Evolutionary conservation across 768 basidiomycete species (phyloP), one percentile per base, ranked within the genome.

Genomic region (Mrakia frigida): DNA sequence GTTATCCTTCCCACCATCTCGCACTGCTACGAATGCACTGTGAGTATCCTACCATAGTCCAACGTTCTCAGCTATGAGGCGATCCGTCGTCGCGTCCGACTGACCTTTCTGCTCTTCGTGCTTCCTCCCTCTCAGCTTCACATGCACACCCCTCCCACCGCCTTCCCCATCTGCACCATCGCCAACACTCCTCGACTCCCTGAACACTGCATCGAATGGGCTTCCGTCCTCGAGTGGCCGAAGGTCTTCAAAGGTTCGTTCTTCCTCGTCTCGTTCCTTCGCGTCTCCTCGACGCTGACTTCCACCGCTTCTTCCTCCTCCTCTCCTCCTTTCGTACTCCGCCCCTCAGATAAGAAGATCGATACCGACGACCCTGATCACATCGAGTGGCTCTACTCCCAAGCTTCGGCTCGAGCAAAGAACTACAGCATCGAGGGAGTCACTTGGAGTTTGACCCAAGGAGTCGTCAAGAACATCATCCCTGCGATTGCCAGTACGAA

Each of bases 131-230:
- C 6, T 21, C 70, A 84, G 83, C 81, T 99, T 68, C 94, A 98
- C 82, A 98, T 98, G 92, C 88, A 98, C 72, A 98, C 97, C 84
- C 98, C 98, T 79, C 95, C 91, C 0, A 97, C 94, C 56, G 91
- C 91, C 18, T 99, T 95, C 83, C 97, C 97, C 2, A 98, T 99
- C 74, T 99, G 97, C 82, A 99, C 97, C 9, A 98, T 99, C 79
- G 96, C 97, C 76, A 98, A 98, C 82, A 99, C 97, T 0, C 97
- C 97, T 37, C 92, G 97, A 75, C 87, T 98, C 33, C 97, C 97
- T 1, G 97, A 99, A 81, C 97, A 99, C 81, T 98, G 97, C 82
- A 98, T 99, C 80, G 97, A 98, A 84, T 99, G 97, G 97, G 97
- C 97, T 0, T 95, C 93, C 56, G 97, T 98, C 16, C 86, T 99